Evolutionary conservation across 306 rosid species (phyloP).

Genomic region (Glycine tomentella): DNA sequence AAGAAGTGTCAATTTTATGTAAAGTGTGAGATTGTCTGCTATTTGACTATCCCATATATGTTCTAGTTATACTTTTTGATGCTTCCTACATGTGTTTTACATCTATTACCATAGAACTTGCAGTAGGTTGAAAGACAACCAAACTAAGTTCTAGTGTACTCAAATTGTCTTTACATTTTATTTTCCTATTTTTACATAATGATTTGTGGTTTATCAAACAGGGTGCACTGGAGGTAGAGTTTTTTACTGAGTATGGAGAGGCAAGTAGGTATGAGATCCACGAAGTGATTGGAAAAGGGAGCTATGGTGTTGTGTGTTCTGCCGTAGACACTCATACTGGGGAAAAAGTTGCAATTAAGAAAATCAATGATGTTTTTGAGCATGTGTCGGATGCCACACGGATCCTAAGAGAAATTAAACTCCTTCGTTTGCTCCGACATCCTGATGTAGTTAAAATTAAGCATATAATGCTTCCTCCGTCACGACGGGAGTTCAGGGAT

Average conservation of each 20-base stretch:
- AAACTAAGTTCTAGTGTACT: constrained; percentile 11
- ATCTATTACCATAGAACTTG: background rate
- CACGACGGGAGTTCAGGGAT: constrained; percentile 91
- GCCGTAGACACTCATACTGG: constrained; percentile 82
- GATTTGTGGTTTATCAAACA: constrained; percentile 48
- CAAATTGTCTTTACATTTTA: constrained; percentile 18
- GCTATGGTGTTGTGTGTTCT: constrained; percentile 96
- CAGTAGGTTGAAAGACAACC: constrained; percentile 19
- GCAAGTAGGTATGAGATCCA: constrained; percentile 77
- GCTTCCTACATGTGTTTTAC: background rate
- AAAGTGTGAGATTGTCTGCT: no score
- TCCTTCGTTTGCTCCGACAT: constrained; percentile 94
- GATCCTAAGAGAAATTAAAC: constrained; percentile 93
- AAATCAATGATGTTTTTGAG: constrained; percentile 96
- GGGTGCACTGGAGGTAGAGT: constrained; percentile 77
- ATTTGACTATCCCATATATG: no score
- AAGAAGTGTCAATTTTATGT: no score
- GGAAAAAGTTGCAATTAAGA: constrained; percentile 93
- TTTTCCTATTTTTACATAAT: constrained; percentile 26
- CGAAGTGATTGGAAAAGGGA: constrained; percentile 98
- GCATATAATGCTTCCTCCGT: constrained; percentile 98
- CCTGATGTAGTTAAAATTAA: constrained; percentile 95
- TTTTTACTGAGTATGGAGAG: constrained; percentile 97
- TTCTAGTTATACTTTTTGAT: no score
- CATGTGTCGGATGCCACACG: constrained; percentile 98